Evolutionary conservation across 345 rosid species (phyloP).

Genomic region (Gossypium ekmanianum): DNA sequence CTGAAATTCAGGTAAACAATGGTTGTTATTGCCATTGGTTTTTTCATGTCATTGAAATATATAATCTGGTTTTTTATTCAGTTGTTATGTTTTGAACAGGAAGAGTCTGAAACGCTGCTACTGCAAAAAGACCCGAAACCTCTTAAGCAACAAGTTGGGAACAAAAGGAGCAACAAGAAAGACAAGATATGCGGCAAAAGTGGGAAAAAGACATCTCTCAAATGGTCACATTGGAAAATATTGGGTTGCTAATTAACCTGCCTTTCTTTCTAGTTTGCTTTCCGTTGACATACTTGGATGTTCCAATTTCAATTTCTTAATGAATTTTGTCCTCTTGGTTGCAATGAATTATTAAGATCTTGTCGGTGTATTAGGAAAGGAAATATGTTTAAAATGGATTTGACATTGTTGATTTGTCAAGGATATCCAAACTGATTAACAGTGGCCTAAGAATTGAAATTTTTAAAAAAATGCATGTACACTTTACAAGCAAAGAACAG

Average conservation of each 20-base stretch:
- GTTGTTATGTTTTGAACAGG: constrained; percentile 8
- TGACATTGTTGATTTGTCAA: no score
- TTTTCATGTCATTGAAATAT: background rate
- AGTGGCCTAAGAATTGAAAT: background rate
- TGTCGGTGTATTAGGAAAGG: background rate
- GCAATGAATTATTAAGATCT: background rate
- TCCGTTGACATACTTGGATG: background rate
- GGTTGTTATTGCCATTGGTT: background rate
- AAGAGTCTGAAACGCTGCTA: background rate
- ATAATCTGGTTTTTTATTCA: background rate
- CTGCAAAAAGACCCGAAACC: constrained; percentile 14
- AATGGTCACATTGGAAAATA: constrained; percentile 35
- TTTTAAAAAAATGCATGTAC: background rate
- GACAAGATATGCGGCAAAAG: constrained; percentile 24
- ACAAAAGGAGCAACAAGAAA: constrained; percentile 14
- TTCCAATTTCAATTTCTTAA: background rate
- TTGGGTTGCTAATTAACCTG: constrained; percentile 22
- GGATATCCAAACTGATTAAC: background rate
- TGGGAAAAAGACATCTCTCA: constrained; percentile 29
- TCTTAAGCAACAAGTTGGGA: constrained; percentile 19
- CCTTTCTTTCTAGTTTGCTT: background rate
- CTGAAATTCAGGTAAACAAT: constrained; percentile 29
- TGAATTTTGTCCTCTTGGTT: background rate
- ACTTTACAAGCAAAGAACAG: no score
- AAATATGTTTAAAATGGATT: background rate